Evolutionary conservation across 306 rosid genomes (phyloP).

Genomic region (Calophaca sinica): DNA sequence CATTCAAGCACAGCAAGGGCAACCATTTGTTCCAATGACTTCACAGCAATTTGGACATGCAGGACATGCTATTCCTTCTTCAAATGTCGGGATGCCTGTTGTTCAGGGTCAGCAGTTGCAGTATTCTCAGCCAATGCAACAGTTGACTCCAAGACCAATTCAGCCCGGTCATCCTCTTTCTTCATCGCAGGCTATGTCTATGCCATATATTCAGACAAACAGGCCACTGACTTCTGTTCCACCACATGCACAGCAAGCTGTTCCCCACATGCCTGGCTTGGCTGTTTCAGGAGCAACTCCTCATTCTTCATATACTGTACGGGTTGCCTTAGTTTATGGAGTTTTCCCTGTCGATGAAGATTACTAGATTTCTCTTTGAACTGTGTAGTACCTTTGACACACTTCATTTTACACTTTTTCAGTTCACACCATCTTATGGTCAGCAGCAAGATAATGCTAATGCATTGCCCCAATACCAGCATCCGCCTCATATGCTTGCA

Average conservation of each 20-base stretch:
- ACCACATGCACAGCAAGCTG: conserved; percentile 76
- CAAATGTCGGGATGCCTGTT: conserved; percentile 71
- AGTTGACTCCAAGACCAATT: conserved; percentile 73
- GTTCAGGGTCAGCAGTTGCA: conserved; percentile 78
- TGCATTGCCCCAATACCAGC: conserved; percentile 70
- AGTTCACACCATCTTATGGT: conserved; percentile 72
- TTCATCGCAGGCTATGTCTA: conserved; percentile 69
- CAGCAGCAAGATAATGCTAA: conserved; percentile 75
- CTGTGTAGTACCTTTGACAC: conserved; percentile 32
- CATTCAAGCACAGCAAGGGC: conserved; percentile 82
- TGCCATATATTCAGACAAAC: conserved; percentile 75
- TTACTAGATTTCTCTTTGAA: conserved; percentile 15
- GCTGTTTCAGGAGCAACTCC: conserved; percentile 71
- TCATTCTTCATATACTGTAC: conserved; percentile 79
- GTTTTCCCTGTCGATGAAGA: not conserved
- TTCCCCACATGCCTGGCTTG: conserved; percentile 75
- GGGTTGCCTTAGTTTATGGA: conserved; percentile 41
- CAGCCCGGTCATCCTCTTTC: conserved; percentile 70
- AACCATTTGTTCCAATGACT: conserved; percentile 63
- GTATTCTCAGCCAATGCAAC: conserved; percentile 88
- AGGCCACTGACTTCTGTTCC: conserved; percentile 75
- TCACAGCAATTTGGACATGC: conserved; percentile 77
- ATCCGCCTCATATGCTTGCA: conserved; percentile 76
- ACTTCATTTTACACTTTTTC: conserved; percentile 44
- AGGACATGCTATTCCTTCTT: conserved; percentile 74